A percentile compares a stretch with the other conserved stretches of the same genome.
Conservation (phyloP, 2,329 filamentous ascomycete genomes). For the Xylaria sp. region DNA sequence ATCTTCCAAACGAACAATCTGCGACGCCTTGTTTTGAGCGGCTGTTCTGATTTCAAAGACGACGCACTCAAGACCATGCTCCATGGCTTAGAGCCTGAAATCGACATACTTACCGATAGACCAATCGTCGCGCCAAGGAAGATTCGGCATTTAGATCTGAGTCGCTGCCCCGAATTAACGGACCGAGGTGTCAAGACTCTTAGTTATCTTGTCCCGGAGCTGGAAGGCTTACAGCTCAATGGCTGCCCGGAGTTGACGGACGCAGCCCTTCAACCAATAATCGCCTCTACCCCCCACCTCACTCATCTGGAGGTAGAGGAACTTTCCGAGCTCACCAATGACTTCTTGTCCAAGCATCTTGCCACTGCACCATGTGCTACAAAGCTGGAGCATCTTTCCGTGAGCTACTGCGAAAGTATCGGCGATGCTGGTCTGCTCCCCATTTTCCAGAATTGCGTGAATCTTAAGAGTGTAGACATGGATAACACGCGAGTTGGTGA, state of each 20-base stretch:
- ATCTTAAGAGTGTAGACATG: constrained; percentile 79
- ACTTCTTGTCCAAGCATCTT: constrained; percentile 75
- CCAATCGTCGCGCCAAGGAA: constrained; percentile 81
- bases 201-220: constrained; percentile 77
- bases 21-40: constrained; percentile 83
- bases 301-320: constrained; percentile 93
- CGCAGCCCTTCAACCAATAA: constrained; percentile 74
- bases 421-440: constrained; percentile 87
- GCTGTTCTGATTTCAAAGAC: constrained; percentile 82
- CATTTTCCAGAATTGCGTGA: constrained; percentile 78
- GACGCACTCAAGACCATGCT: constrained; percentile 78
- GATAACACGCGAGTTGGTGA: constrained; percentile 95
- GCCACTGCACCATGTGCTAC: constrained; percentile 79
- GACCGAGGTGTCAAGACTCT: constrained; percentile 77
- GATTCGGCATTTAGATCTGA: constrained; percentile 86
- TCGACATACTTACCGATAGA: constrained; percentile 82
- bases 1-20: constrained; percentile 85
- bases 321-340: constrained; percentile 79
- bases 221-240: constrained; percentile 86
- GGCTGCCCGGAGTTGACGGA: constrained; percentile 82
- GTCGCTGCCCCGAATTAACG: constrained; percentile 79
- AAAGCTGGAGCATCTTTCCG: constrained; percentile 80
- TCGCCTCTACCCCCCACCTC: constrained; percentile 79
- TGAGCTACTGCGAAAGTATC: constrained; percentile 90
- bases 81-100: constrained; percentile 78